Evolutionary conservation across 2,329 filamentous ascomycete genomes (phyloP).

Genomic region (Aspergillus niger): DNA sequence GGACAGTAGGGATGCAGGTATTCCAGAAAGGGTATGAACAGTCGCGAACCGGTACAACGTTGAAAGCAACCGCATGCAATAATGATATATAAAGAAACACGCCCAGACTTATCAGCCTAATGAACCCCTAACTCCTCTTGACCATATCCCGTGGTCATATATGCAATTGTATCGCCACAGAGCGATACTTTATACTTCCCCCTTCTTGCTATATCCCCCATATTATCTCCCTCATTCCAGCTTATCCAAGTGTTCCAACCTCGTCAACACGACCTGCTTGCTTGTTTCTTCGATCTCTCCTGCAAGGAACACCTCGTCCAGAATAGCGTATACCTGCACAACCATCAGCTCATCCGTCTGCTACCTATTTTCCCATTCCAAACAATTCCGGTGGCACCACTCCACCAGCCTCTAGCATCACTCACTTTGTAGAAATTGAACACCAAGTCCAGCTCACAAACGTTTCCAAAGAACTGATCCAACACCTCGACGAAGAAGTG

Average conservation of each 20-base stretch:
- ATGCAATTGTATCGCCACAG: constrained; percentile 18
- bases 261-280: constrained; percentile 93
- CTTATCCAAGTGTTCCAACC: constrained; percentile 94
- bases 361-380: background rate
- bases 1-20: background rate
- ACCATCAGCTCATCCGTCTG: constrained; percentile 11
- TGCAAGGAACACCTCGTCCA: constrained; percentile 96
- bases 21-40: constrained; percentile 10
- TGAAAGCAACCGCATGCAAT: background rate
- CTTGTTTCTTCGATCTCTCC: constrained; percentile 99
- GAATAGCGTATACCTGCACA: constrained; percentile 83
- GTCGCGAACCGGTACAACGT: constrained; percentile 3
- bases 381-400: background rate
- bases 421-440: constrained; percentile 71
- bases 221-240: constrained; percentile 65
- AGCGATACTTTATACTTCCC: background rate
- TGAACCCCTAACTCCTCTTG: constrained; percentile 24
- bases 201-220: background rate
- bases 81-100: constrained; percentile 11
- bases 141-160: constrained; percentile 21
- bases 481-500: constrained; percentile 99
- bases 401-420: constrained; percentile 2
- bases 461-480: constrained; percentile 98
- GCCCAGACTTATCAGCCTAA: constrained; percentile 9
- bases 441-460: constrained; percentile 92